Percentiles rank a stretch among this genome's conserved stretches.
Evolutionary conservation across 1,139 yeast genomes (phyloP).

Genomic region (Suhomyces taliae): DNA sequence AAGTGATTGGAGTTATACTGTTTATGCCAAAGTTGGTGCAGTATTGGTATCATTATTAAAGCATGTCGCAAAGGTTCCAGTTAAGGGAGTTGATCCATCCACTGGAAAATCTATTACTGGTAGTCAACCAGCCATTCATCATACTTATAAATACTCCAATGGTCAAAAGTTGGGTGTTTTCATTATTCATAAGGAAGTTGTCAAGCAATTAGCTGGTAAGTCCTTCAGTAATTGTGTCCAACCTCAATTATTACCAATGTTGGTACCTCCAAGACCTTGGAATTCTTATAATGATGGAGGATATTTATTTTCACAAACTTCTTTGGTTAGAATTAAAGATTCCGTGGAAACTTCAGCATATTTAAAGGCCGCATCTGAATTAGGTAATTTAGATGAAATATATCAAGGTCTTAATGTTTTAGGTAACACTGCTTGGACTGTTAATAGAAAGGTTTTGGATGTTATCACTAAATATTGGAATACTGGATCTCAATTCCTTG

Average conservation of each 20-base stretch:
- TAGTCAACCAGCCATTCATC: constrained; percentile 87
- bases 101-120: constrained; percentile 68
- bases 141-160: constrained; percentile 74
- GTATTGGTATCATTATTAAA: constrained; percentile 70
- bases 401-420: constrained; percentile 84
- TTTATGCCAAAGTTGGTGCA: constrained; percentile 82
- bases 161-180: constrained; percentile 85
- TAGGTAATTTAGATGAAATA: constrained; percentile 62
- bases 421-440: constrained; percentile 92
- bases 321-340: constrained; percentile 74
- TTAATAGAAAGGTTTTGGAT: constrained; percentile 69
- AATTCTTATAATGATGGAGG: constrained; percentile 80
- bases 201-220: constrained; percentile 67
- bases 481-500: constrained; percentile 73
- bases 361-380: constrained; percentile 76
- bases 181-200: constrained; percentile 69
- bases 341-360: constrained; percentile 91
- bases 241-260: constrained; percentile 93
- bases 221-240: constrained; percentile 66
- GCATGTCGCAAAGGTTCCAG: constrained; percentile 80
- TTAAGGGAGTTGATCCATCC: constrained; percentile 74
- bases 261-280: constrained; percentile 90
- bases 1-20: constrained; percentile 45
- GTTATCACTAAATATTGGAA: constrained; percentile 84
- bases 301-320: constrained; percentile 61